Conservation (phyloP, 371 early-diverging fungal genomes). For the Mortierella sp. region DNA sequence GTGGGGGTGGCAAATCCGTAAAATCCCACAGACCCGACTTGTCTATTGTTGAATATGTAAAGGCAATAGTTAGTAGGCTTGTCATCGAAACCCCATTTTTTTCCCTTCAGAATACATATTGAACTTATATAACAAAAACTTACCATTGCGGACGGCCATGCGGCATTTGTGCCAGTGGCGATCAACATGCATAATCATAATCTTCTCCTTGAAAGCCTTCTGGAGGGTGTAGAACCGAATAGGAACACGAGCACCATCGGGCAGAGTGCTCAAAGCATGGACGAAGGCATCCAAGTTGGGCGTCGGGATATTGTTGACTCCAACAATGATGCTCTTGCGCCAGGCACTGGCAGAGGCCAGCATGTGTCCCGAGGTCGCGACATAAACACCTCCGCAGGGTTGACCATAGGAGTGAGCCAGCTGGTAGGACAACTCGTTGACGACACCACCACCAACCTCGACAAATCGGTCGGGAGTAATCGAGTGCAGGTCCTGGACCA, state of each 20-base stretch:
- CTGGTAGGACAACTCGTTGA: slow-evolving; percentile 90
- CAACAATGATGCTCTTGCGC: slow-evolving; percentile 74
- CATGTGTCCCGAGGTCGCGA: slow-evolving; percentile 80
- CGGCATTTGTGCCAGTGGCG: slow-evolving; percentile 88
- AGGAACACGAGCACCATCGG: slow-evolving; percentile 86
- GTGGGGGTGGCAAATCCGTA: slow-evolving; percentile 73
- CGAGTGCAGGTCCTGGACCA: slow-evolving; percentile 82
- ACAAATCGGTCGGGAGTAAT: slow-evolving; percentile 80
- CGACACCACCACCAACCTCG: slow-evolving; percentile 88
- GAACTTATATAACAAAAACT: background rate
- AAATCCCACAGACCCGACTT: slow-evolving; percentile 88
- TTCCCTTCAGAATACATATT: background rate
- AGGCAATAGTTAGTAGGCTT: background rate
- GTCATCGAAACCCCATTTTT: background rate
- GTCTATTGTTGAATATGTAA: no score
- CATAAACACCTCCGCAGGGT: slow-evolving; percentile 85
- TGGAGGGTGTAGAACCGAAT: slow-evolving; percentile 80
- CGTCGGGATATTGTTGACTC: slow-evolving; percentile 78
- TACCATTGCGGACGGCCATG: slow-evolving; percentile 85
- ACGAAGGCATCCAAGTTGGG: slow-evolving; percentile 85
- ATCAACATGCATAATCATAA: slow-evolving; percentile 83
- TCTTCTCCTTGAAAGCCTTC: slow-evolving; percentile 74
- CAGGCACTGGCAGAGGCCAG: slow-evolving; percentile 70
- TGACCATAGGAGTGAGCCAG: slow-evolving; percentile 82
- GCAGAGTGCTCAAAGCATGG: slow-evolving; percentile 69